These are phyloP conservation scores for Lichtheimia corymbifera DNA, from an alignment of 371 early-diverging fungal genomes.

Conservation along the genomic window DNA sequence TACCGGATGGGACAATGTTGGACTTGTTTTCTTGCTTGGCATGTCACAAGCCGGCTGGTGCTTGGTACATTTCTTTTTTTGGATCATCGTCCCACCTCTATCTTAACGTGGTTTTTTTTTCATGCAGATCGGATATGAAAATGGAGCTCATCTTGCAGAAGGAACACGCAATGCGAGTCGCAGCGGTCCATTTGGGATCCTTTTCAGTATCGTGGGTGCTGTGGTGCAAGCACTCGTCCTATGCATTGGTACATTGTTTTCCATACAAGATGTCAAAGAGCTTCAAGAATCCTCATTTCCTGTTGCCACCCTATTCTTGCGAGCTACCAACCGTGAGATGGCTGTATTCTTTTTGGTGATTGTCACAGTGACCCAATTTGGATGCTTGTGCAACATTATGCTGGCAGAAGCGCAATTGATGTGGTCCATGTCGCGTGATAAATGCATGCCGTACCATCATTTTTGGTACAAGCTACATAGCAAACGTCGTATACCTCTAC, in stretches of 20 bases:
- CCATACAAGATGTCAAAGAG: slow-evolving; percentile 38
- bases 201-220: slow-evolving; percentile 31
- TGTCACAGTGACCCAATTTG: slow-evolving; percentile 22
- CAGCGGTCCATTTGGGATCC: slow-evolving; percentile 39
- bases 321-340: slow-evolving; percentile 8
- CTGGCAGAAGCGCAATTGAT: slow-evolving; percentile 17
- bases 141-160: slow-evolving; percentile 35
- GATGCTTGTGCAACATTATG: slow-evolving; percentile 21
- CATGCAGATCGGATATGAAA: slow-evolving; percentile 5
- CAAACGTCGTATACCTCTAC: slow-evolving; percentile 15
- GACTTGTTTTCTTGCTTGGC: slow-evolving; percentile 36
- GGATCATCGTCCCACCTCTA: not conserved
- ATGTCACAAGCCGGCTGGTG: slow-evolving; percentile 37
- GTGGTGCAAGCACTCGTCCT: slow-evolving; percentile 34
- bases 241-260: slow-evolving; percentile 33
- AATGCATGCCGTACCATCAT: slow-evolving; percentile 18
- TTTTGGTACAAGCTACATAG: slow-evolving; percentile 22
- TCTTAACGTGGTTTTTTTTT: not conserved
- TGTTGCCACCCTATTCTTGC: slow-evolving; percentile 18
- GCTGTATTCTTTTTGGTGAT: slow-evolving; percentile 23
- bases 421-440: slow-evolving; percentile 26
- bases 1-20: slow-evolving; percentile 33
- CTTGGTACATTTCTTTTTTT: not conserved
- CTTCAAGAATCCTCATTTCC: slow-evolving; percentile 17
- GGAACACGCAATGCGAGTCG: slow-evolving; percentile 34